These are phyloP conservation scores for Mycena polygramma DNA, from an alignment of 768 basidiomycete genomes.

Conservation along the genomic window DNA sequence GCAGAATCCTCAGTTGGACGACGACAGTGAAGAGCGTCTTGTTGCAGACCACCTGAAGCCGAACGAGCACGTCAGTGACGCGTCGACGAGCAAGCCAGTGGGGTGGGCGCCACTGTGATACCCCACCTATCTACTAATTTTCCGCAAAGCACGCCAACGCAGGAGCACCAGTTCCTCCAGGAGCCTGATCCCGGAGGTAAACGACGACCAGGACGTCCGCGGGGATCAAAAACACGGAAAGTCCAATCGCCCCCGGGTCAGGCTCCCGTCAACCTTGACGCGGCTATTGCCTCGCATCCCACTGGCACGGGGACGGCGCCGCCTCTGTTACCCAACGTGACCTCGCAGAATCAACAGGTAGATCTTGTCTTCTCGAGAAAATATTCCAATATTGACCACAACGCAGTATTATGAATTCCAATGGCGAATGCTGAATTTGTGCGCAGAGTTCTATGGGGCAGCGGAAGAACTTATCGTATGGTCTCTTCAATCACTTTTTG, in stretches of 20 bases:
- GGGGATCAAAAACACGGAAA: slow-evolving; percentile 83
- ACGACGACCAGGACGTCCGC: slow-evolving; percentile 82
- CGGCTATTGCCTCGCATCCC: slow-evolving; percentile 11
- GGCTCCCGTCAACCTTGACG: slow-evolving; percentile 19
- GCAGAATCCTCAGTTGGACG: slow-evolving; percentile 53
- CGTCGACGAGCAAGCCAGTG: slow-evolving; percentile 51
- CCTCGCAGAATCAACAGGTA: slow-evolving; percentile 34
- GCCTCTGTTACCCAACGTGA: slow-evolving; percentile 58
- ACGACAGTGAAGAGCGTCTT: slow-evolving; percentile 85
- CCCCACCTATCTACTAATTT: slow-evolving; percentile 5
- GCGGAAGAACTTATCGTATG: slow-evolving; percentile 87
- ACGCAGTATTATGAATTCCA: slow-evolving; percentile 82
- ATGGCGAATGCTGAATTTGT: slow-evolving; percentile 86
- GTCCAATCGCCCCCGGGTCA: slow-evolving; percentile 43
- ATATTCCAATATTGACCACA: neutral
- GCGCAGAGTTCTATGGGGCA: slow-evolving; percentile 88
- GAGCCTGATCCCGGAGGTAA: slow-evolving; percentile 60
- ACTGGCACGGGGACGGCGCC: slow-evolving; percentile 43
- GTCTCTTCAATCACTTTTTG: slow-evolving; percentile 39
- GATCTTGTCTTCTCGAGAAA: neutral
- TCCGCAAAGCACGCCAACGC: slow-evolving; percentile 9
- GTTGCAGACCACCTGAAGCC: slow-evolving; percentile 73
- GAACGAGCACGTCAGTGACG: slow-evolving; percentile 56
- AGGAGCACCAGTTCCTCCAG: slow-evolving; percentile 42
- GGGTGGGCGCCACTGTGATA: slow-evolving; percentile 39